Conservation (phyloP, 2,329 filamentous ascomycete genomes). For the Chalara sp. region DNA sequence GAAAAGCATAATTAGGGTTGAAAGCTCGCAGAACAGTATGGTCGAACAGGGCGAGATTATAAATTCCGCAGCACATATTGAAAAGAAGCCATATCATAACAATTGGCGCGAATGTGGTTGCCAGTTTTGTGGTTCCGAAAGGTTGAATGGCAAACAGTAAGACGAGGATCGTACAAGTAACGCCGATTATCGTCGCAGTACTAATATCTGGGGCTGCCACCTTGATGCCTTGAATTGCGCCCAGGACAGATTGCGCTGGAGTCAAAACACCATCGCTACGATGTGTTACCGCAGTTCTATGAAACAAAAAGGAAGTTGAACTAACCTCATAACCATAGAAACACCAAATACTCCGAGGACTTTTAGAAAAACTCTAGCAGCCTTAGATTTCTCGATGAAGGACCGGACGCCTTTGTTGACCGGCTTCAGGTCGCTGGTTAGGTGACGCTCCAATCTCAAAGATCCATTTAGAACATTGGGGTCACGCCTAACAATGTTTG, state of each 20-base stretch:
- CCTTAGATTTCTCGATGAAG: slow-evolving; percentile 48
- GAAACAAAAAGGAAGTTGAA: slow-evolving; percentile 13
- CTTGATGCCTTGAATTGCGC: slow-evolving; percentile 57
- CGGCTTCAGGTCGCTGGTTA: slow-evolving; percentile 47
- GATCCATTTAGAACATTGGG: slow-evolving; percentile 44
- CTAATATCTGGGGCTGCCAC: slow-evolving; percentile 52
- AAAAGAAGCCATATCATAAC: slow-evolving; percentile 61
- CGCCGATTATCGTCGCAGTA: slow-evolving; percentile 53
- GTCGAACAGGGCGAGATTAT: slow-evolving; percentile 48
- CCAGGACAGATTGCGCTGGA: slow-evolving; percentile 63
- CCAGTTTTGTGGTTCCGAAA: slow-evolving; percentile 55
- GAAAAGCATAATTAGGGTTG: slow-evolving; percentile 51
- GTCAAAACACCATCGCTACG: slow-evolving; percentile 55
- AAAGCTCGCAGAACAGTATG: slow-evolving; percentile 49
- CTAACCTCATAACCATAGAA: slow-evolving; percentile 51
- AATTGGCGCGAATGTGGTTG: slow-evolving; percentile 56
- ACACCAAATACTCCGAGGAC: slow-evolving; percentile 59
- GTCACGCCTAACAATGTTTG: slow-evolving; percentile 53
- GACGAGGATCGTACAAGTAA: slow-evolving; percentile 57
- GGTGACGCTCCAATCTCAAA: slow-evolving; percentile 52
- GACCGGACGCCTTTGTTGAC: slow-evolving; percentile 44
- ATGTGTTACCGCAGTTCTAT: slow-evolving; percentile 3
- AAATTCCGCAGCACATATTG: slow-evolving; percentile 57
- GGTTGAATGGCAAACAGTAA: slow-evolving; percentile 59
- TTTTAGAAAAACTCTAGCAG: slow-evolving; percentile 48